Evolutionary conservation across 1,284 basidiomycete genomes (phyloP), one percentile per base, ranked within the genome.

Genomic region (Tilletia setariae): DNA sequence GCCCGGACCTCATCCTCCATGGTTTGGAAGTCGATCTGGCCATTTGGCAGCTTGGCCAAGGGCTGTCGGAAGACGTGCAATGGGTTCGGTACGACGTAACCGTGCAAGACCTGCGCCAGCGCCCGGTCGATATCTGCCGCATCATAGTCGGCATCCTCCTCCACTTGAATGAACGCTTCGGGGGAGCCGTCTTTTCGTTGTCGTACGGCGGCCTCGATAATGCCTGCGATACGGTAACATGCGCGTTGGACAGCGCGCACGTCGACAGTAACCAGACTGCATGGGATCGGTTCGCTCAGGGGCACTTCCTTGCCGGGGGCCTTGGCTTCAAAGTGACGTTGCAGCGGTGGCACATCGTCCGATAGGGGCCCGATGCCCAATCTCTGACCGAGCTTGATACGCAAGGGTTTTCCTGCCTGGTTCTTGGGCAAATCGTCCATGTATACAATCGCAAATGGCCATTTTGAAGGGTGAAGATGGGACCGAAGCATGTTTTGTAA

Each of bases 341-440:
- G 79, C 30, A 82, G 74, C 43, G 80, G 74, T 1, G 80, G 79
- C 1, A 82, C 76, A 62, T 81, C 79, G 59, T 82, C 80, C 19
- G 79, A 78, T 15, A 82, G 74, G 32, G 78, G 76, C n/a, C 79
- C 79, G 56, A 82, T 81, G 65, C 74, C 72, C 16, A 82, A 74
- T 72, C 80, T 79, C 2, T 73, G 75, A 65, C 79, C 80, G 40
- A 82, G 77, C 73, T 82, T 82, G 75, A 82, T 82, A 73, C 80
- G 80, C 42, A 82, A 73, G 6, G 80, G 79, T 66, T 82, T 82
- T 46, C 80, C 80, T 4, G 80, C 80, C 66, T 82, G 78, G 65
- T 82, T 82, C 73, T 82, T 82, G 61, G 80, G 80, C 25, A 82
- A 65, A 49, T 82, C 80, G 66, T 82, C 79, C 80, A 82, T 82